Evolutionary conservation across 306 rosid species (phyloP).

Genomic region (Quercus mongolica): DNA sequence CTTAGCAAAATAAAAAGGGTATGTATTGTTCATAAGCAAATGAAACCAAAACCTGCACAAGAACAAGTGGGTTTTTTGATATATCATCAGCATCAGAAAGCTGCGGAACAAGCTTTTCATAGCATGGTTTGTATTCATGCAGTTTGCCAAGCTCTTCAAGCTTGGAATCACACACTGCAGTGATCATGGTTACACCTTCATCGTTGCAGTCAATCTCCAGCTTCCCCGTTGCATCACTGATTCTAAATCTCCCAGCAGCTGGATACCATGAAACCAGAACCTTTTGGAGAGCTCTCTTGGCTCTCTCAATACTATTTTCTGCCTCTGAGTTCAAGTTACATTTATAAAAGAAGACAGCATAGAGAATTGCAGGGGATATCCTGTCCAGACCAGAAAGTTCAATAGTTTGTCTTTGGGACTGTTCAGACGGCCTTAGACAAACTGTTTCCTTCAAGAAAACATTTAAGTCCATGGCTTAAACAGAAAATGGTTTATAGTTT

Average conservation of each 20-base stretch:
- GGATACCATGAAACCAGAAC: constrained; percentile 25
- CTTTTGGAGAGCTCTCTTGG: constrained; percentile 17
- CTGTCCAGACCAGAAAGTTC: constrained; percentile 33
- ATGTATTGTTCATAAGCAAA: background rate
- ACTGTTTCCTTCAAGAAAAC: constrained; percentile 23
- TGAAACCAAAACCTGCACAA: constrained; percentile 22
- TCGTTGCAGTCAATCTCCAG: constrained; percentile 23
- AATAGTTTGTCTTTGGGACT: constrained; percentile 21
- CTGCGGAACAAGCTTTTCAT: constrained; percentile 24
- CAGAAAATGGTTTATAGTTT: background rate
- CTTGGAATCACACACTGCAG: constrained; percentile 18
- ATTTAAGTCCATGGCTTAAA: constrained; percentile 11
- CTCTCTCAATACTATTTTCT: constrained; percentile 13
- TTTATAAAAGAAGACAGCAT: constrained; percentile 21
- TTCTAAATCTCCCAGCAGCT: constrained; percentile 27
- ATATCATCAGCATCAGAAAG: constrained; percentile 12
- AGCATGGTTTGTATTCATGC: constrained; percentile 15
- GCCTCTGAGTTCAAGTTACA: background rate
- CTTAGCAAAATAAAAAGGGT: too few species aligned
- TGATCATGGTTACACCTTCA: constrained; percentile 11
- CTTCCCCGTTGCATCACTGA: constrained; percentile 20
- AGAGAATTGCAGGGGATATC: constrained; percentile 26
- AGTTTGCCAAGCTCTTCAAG: constrained; percentile 24
- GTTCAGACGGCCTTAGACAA: constrained; percentile 11
- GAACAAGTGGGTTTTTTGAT: constrained; percentile 23